Conservation (phyloP, 2,329 filamentous ascomycete species). For the Cladosporium sp. region DNA sequence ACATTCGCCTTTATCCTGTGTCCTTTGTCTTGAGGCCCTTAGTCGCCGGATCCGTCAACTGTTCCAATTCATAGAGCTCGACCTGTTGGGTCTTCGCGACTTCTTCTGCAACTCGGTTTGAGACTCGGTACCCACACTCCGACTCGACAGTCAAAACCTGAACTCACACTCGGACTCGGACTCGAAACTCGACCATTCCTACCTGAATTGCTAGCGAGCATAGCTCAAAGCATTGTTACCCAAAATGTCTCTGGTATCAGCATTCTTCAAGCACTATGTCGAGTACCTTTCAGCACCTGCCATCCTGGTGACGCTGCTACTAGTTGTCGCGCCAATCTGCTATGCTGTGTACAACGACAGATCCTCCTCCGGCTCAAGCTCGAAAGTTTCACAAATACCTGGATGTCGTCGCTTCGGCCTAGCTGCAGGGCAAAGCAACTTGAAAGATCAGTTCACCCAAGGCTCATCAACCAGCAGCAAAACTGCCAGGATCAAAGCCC, state of each 20-base stretch:
- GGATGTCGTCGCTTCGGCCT: conserved; percentile 34
- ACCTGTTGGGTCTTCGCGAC: neutral
- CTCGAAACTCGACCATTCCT: neutral
- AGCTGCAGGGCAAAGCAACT: conserved; percentile 27
- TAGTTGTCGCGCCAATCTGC: conserved; percentile 27
- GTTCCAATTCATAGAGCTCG: neutral
- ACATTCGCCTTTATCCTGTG: neutral
- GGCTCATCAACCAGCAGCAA: conserved; percentile 24
- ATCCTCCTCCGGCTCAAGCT: conserved; percentile 1
- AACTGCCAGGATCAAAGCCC: conserved; percentile 61
- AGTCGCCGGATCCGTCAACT: neutral
- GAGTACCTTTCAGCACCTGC: conserved; percentile 29
- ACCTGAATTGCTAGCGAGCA: neutral
- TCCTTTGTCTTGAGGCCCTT: neutral
- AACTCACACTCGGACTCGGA: neutral
- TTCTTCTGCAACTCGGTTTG: neutral
- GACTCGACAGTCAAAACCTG: neutral
- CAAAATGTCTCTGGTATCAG: conserved; percentile 24
- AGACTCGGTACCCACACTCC: neutral
- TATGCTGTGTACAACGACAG: conserved; percentile 20
- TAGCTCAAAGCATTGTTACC: neutral
- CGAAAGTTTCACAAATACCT: conserved; percentile 25
- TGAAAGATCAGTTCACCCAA: conserved; percentile 30
- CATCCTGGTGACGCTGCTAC: conserved; percentile 24
- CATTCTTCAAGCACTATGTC: conserved; percentile 29